Conservation (phyloP, 177 flowering plant genomes). For the Tripterygium wilfordii region DNA sequence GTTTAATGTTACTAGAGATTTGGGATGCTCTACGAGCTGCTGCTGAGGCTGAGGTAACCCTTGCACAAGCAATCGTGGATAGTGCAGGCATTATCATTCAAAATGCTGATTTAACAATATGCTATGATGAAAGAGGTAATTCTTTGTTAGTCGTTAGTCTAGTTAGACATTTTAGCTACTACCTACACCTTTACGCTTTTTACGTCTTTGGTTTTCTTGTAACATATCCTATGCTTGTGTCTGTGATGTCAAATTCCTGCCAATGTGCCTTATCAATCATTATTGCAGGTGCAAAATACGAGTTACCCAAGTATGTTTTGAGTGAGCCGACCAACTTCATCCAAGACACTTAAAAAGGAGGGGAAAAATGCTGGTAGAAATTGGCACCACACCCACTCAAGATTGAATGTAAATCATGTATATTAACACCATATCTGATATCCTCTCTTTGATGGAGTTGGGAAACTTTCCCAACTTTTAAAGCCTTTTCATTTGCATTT, state of each 20-base stretch:
- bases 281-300: constrained; percentile 84
- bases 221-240: no score
- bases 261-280: no score
- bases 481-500: no score
- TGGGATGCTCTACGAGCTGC: constrained; percentile 98
- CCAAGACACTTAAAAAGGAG: constrained; percentile 30
- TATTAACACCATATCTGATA: no score
- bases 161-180: no score
- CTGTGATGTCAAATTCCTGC: no score
- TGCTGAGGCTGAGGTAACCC: constrained; percentile 65
- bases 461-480: no score
- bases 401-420: constrained; percentile 52
- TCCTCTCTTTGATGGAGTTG: no score
- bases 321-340: constrained; percentile 91
- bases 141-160: not conserved
- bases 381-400: constrained; percentile 4
- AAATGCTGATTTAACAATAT: constrained; percentile 70
- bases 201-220: no score
- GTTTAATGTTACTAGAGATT: constrained; percentile 41
- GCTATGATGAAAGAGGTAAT: constrained; percentile 91
- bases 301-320: constrained; percentile 78
- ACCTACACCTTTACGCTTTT: no score
- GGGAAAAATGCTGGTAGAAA: constrained; percentile 11
- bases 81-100: constrained; percentile 87
- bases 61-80: constrained; percentile 81